Base-by-base conservation (phyloP, 257 asterid genomes). In the Solanum appendiculatum region DNA sequence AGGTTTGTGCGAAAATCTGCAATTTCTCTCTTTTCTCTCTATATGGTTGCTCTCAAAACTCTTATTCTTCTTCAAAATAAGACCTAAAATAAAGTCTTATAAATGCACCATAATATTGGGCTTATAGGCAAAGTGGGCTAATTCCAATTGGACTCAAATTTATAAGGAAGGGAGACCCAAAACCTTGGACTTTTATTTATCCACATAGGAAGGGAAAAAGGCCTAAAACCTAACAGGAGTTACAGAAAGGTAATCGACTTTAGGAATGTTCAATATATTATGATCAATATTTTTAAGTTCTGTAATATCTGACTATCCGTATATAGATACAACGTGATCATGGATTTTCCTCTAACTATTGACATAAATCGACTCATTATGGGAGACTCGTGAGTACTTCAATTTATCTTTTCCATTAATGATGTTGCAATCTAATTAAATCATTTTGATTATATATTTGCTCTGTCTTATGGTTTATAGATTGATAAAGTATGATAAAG, bases 271-370 rank as follows among this genome's bases (percentile, higher is more conserved):
- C 37, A 25, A 77, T 20, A 16, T 29, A 25, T 77, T 0, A 15
- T 48, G 21, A 48, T 48, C 56, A 10, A 77, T 40, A 77, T 77
- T 14, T n/a, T 77, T 77, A 25, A 77, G 63, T 27, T 46, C 7
- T 46, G 20, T 29, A 48, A 27, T 46, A 81, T 75, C 85, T 81
- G 3, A 29, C 9, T 54, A 31, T 58, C 70, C 85, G 87, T 56
- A 7, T 56, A 56, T 84, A 92, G 96, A 88, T 92, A 90, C 60
- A 92, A 95, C 81, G 95, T 95, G 82, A 93, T 95, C 85, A 58
- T 91, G 92, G 98, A 95, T 83, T 92, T 94, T 85, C 96, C 96
- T 27, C 83, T 93, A 46, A 92, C 93, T 2, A 72, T 93, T 42
- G 93, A 94, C 90, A 64, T 92, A 40, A 90, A 85, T 42, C 94